phyloP scores from a whole-genome alignment of 352 stramenopile genomes.

The Globisporangium mamillatum region DNA sequence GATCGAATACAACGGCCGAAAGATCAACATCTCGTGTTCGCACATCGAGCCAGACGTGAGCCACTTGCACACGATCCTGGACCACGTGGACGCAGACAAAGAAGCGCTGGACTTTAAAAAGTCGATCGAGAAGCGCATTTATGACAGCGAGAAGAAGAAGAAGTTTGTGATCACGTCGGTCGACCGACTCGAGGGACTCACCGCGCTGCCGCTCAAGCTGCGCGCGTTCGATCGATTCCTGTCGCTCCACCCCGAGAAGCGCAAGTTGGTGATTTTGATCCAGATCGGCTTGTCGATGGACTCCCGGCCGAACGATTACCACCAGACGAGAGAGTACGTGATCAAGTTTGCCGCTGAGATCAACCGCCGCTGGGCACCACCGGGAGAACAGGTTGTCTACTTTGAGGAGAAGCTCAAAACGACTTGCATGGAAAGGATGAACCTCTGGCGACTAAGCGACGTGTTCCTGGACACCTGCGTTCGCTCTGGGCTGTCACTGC shows the following conservation, averaged over 20 bases:
- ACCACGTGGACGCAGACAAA: conserved; percentile 44
- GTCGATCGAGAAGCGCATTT: conserved; percentile 39
- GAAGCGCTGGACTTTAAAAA: conserved; percentile 27
- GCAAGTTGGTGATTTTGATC: conserved; percentile 66
- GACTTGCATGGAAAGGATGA: conserved; percentile 62
- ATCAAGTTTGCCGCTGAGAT: conserved; percentile 89
- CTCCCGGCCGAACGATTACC: conserved; percentile 91
- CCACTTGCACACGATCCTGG: conserved; percentile 65
- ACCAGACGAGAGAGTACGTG: conserved; percentile 90
- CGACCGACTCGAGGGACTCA: conserved; percentile 94
- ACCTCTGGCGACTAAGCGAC: conserved; percentile 68
- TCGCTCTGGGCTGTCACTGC: conserved; percentile 58
- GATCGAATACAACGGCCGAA: conserved; percentile 95
- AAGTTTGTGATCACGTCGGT: conserved; percentile 88
- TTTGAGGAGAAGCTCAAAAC: conserved; percentile 72
- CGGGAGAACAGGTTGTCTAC: conserved; percentile 57
- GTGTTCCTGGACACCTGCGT: conserved; percentile 72
- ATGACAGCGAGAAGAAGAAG: conserved; percentile 24
- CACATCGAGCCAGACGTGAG: conserved; percentile 94
- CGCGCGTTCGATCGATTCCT: conserved; percentile 96
- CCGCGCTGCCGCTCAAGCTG: conserved; percentile 96
- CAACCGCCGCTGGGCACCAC: conserved; percentile 79
- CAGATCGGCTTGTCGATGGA: conserved; percentile 75
- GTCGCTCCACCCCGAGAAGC: conserved; percentile 70
- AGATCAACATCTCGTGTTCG: conserved; percentile 95